Conservation (phyloP, 345 rosid genomes). For the Gossypium turneri region DNA sequence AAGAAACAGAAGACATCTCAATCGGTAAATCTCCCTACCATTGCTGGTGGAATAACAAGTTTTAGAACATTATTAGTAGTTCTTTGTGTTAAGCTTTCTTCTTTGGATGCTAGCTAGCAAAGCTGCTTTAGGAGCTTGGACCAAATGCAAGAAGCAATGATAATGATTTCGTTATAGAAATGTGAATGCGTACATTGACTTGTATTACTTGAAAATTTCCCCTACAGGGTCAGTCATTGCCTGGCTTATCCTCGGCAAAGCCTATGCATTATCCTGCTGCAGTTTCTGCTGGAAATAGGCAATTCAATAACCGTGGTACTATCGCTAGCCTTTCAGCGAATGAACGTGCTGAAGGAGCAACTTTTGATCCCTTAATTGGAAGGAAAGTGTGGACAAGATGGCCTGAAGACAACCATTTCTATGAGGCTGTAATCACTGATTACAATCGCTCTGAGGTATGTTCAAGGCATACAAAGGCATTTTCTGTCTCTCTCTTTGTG, state of each 20-base stretch:
- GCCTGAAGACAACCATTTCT: constrained; percentile 92
- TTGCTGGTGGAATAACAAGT: constrained; percentile 9
- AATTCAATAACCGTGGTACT: background rate
- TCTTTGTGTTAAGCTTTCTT: constrained; percentile 17
- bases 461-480: background rate
- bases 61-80: background rate
- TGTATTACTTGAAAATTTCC: background rate
- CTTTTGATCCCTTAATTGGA: background rate
- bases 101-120: constrained; percentile 17
- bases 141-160: constrained; percentile 1
- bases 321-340: background rate
- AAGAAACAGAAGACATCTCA: constrained; percentile 80
- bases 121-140: constrained; percentile 5
- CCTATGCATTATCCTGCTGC: background rate
- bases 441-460: constrained; percentile 71
- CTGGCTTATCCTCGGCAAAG: background rate
- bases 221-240: constrained; percentile 1
- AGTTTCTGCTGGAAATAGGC: constrained; percentile 7
- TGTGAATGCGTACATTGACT: constrained; percentile 5
- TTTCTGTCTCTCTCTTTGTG: background rate
- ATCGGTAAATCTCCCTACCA: constrained; percentile 39
- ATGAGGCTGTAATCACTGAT: constrained; percentile 83
- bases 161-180: constrained; percentile 9
- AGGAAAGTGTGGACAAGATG: constrained; percentile 45
- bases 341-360: background rate